Evolutionary conservation across 1,284 basidiomycete species (phyloP).

Genomic region (Trichosporon ovoides): DNA sequence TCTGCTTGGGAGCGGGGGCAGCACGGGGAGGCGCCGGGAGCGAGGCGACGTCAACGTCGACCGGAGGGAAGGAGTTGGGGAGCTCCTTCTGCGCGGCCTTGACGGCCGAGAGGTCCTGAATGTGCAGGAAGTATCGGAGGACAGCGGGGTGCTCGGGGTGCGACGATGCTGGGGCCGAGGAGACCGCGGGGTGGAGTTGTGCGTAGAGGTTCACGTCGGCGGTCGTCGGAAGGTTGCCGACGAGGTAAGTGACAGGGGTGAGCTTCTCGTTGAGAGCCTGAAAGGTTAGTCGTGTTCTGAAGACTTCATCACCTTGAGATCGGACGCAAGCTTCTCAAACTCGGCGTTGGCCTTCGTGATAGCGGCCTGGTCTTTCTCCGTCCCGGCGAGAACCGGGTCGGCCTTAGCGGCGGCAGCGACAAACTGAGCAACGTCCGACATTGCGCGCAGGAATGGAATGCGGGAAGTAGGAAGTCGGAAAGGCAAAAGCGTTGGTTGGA

Average conservation of each 20-base stretch:
- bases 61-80: constrained; percentile 54
- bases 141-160: constrained; percentile 72
- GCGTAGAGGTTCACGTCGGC: constrained; percentile 83
- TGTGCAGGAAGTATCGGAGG: constrained; percentile 88
- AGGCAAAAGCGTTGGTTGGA: constrained; percentile 7
- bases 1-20: constrained; percentile 64
- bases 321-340: constrained; percentile 34
- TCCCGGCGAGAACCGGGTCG: constrained; percentile 38
- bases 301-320: constrained; percentile 35
- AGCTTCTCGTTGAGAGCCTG: constrained; percentile 71
- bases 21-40: constrained; percentile 70
- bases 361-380: constrained; percentile 40
- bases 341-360: constrained; percentile 36
- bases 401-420: constrained; percentile 40
- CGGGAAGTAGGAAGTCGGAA: constrained; percentile 8
- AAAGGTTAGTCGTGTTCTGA: background rate
- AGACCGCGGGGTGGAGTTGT: constrained; percentile 65
- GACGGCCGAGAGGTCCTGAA: constrained; percentile 65
- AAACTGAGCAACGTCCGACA: constrained; percentile 40
- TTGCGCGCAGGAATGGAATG: constrained; percentile 21
- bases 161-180: constrained; percentile 52
- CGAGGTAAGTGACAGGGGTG: constrained; percentile 70
- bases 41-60: constrained; percentile 67
- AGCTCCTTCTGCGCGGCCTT: constrained; percentile 41
- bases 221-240: constrained; percentile 69